These are phyloP conservation scores for Trichomonas gallinae DNA, from an alignment of 208 protist genomes.

Conservation along the genomic window DNA sequence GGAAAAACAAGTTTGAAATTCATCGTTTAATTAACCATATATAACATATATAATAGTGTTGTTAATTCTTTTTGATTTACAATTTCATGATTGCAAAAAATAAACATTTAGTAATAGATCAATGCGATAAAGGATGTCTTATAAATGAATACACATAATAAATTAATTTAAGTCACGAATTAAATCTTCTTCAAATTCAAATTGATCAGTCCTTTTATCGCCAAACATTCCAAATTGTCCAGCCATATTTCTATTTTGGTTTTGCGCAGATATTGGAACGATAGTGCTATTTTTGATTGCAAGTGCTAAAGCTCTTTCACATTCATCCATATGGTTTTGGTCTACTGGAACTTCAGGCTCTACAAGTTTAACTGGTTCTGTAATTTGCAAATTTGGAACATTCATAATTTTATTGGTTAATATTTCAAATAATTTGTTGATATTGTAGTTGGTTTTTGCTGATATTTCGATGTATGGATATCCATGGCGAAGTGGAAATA, in stretches of 20 bases:
- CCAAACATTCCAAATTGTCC: too few relatives aligned
- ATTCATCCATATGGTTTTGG: not conserved
- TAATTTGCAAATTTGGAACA: not conserved
- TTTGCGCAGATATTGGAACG: not conserved
- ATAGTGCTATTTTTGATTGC: not conserved
- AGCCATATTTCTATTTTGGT: not conserved
- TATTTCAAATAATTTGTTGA: not conserved
- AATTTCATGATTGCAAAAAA: too few relatives aligned
- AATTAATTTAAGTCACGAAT: not conserved
- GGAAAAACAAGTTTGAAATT: too few relatives aligned
- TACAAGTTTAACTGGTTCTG: not conserved
- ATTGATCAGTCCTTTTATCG: not conserved
- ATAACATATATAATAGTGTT: too few relatives aligned
- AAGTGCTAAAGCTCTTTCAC: not conserved
- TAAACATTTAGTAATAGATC: too few relatives aligned
- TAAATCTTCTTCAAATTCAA: not conserved
- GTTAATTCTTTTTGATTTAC: too few relatives aligned
- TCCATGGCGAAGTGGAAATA: slow-evolving; percentile 95
- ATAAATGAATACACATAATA: not conserved
- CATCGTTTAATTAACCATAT: too few relatives aligned
- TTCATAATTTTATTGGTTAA: not conserved
- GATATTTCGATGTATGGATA: slow-evolving; percentile 99
- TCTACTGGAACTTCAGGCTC: not conserved
- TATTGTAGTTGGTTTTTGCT: slow-evolving; percentile 96
- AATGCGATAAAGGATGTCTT: too few relatives aligned